Conservation (phyloP, 2,329 filamentous ascomycete genomes). For the Tolypocladium album region DNA sequence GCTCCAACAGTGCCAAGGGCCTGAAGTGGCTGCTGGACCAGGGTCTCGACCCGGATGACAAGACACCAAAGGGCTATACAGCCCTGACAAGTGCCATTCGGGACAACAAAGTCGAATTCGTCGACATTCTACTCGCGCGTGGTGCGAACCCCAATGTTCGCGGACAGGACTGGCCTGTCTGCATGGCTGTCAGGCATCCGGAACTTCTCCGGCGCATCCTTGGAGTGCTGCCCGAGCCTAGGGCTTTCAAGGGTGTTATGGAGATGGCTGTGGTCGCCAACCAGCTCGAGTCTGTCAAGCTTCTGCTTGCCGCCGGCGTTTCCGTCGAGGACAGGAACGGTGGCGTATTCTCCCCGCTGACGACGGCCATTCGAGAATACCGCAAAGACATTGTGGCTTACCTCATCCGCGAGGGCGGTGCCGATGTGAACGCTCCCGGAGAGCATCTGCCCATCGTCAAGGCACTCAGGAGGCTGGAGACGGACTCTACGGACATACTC, state of each 20-base stretch:
- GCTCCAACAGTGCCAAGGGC: constrained; percentile 49
- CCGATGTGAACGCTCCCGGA: constrained; percentile 55
- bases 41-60: constrained; percentile 49
- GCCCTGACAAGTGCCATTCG: constrained; percentile 56
- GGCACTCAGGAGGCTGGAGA: constrained; percentile 48
- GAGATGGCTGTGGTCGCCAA: constrained; percentile 58
- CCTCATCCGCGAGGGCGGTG: constrained; percentile 49
- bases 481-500: constrained; percentile 47
- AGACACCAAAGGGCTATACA: constrained; percentile 45
- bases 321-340: constrained; percentile 63
- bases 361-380: constrained; percentile 54
- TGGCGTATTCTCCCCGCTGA: constrained; percentile 60
- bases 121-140: constrained; percentile 45
- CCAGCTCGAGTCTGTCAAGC: constrained; percentile 55
- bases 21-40: constrained; percentile 50
- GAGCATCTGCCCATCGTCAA: constrained; percentile 65
- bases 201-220: constrained; percentile 48
- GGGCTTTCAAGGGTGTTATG: constrained; percentile 54
- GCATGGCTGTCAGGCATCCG: constrained; percentile 55
- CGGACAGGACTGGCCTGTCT: constrained; percentile 60
- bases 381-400: constrained; percentile 49
- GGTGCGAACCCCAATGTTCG: constrained; percentile 53
- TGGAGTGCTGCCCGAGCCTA: constrained; percentile 43
- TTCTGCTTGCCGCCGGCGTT: constrained; percentile 53
- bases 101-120: constrained; percentile 46